These are phyloP conservation scores for Fusarium beomiforme DNA, from an alignment of 2,329 filamentous ascomycete species.

Conservation along the genomic window DNA sequence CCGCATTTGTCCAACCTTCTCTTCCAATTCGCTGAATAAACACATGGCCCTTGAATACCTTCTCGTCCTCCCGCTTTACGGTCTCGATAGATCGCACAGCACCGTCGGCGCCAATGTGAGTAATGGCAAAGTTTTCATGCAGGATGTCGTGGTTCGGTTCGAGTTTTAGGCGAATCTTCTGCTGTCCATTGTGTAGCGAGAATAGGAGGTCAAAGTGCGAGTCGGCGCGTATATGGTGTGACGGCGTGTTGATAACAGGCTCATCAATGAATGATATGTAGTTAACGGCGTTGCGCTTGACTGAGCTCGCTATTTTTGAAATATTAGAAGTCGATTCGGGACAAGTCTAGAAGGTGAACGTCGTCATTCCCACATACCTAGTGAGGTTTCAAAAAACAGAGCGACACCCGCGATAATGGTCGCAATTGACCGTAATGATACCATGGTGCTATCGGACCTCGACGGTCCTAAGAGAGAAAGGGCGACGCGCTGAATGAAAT, in stretches of 20 bases:
- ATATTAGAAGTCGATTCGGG: conserved; percentile 34
- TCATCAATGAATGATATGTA: conserved; percentile 79
- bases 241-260: conserved; percentile 79
- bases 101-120: conserved; percentile 78
- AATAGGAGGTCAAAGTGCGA: conserved; percentile 90
- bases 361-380: conserved; percentile 41
- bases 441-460: conserved; percentile 45
- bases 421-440: conserved; percentile 46
- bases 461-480: conserved; percentile 23
- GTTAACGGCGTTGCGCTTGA: conserved; percentile 78
- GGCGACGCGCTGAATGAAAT: conserved; percentile 24
- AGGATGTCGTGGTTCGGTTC: conserved; percentile 94
- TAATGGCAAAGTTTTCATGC: conserved; percentile 77
- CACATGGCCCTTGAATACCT: conserved; percentile 83
- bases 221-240: conserved; percentile 80
- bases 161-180: conserved; percentile 80
- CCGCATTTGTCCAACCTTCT: conserved; percentile 78
- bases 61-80: conserved; percentile 78
- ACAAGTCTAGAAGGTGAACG: neutral
- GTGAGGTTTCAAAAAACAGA: conserved; percentile 44
- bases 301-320: conserved; percentile 69
- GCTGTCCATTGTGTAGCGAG: conserved; percentile 70
- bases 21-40: conserved; percentile 72
- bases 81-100: conserved; percentile 71
- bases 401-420: conserved; percentile 46